Evolutionary conservation across 345 rosid species (phyloP).

Genomic region (Melaleuca alternifolia): DNA sequence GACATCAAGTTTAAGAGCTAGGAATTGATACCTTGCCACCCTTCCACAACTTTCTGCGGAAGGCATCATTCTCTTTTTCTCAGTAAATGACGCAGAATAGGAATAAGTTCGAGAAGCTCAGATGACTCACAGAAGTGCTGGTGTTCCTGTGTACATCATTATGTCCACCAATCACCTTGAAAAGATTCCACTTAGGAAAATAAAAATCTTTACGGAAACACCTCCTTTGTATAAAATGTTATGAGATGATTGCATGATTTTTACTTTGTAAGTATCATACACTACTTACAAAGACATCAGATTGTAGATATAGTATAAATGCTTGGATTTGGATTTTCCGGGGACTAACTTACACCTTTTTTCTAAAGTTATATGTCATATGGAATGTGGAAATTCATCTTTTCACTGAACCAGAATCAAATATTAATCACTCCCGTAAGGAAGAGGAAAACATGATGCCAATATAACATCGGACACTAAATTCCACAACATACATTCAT

Average conservation of each 20-base stretch:
- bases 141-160: neutral
- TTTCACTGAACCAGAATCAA: neutral
- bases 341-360: neutral
- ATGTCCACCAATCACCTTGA: neutral
- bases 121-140: neutral
- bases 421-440: neutral
- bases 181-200: neutral
- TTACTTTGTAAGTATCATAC: neutral
- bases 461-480: neutral
- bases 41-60: neutral
- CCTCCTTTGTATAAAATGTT: neutral
- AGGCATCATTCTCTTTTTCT: neutral
- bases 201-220: neutral
- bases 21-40: neutral
- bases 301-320: neutral
- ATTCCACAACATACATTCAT: neutral
- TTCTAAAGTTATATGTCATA: neutral
- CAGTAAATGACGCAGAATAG: neutral
- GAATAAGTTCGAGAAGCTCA: neutral
- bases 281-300: neutral
- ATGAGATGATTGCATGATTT: neutral
- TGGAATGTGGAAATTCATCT: neutral
- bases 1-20: neutral
- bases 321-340: neutral
- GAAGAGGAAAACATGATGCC: neutral